Percentiles rank a stretch among this genome's conserved stretches.
phyloP scores from a whole-genome alignment of 169 alveolate genomes.

The Babesia ovata region DNA sequence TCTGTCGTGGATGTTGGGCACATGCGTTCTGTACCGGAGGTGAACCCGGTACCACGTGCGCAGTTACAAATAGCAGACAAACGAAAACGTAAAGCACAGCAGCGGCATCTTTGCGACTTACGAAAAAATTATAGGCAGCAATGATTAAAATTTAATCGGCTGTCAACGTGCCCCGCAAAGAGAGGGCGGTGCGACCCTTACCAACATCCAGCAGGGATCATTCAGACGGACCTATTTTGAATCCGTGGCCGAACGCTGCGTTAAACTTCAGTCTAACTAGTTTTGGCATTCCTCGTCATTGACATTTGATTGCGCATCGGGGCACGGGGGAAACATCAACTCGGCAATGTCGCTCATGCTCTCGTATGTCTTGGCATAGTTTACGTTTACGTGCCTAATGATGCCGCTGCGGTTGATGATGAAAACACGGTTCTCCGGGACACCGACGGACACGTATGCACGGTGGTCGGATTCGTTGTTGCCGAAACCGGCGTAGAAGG shows the following conservation, averaged over 20 bases:
- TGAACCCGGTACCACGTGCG: too few relatives aligned
- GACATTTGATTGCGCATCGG: neutral
- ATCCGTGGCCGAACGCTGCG: too few relatives aligned
- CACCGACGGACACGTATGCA: conserved; percentile 90
- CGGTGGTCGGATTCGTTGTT: conserved; percentile 93
- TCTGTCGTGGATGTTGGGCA: too few relatives aligned
- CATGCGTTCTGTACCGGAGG: too few relatives aligned
- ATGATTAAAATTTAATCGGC: neutral
- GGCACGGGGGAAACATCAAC: conserved; percentile 59
- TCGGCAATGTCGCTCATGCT: conserved; percentile 63
- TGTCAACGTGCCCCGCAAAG: conserved; percentile 40
- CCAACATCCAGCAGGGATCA: neutral
- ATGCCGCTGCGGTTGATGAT: conserved; percentile 88
- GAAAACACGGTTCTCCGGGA: conserved; percentile 89
- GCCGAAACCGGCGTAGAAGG: conserved; percentile 98
- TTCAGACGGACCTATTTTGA: too few relatives aligned
- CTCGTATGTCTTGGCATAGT: conserved; percentile 84
- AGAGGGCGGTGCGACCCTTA: conserved; percentile 32
- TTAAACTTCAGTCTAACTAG: too few relatives aligned
- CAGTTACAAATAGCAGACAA: too few relatives aligned
- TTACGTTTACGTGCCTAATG: conserved; percentile 83
- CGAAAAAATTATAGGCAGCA: neutral
- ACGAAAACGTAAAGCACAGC: too few relatives aligned
- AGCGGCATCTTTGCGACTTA: too few relatives aligned
- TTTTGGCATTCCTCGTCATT: too few relatives aligned